These are phyloP conservation scores for Tylopilus vinaceipallidus DNA, from an alignment of 768 basidiomycete species.

Conservation along the genomic window DNA sequence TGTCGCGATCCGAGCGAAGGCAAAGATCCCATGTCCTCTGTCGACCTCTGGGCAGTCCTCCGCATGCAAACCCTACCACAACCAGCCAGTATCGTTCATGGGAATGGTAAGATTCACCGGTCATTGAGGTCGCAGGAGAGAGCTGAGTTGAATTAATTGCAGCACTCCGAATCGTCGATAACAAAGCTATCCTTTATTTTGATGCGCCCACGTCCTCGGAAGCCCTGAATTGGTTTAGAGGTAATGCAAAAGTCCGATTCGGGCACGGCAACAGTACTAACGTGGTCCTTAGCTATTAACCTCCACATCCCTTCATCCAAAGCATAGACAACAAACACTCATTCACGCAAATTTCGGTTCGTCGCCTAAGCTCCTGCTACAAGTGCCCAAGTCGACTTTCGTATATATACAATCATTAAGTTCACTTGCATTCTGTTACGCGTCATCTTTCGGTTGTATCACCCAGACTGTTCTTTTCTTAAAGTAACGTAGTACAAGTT, in stretches of 20 bases:
- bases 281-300: constrained; percentile 64
- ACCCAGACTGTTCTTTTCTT: constrained; percentile 22
- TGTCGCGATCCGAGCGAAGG: constrained; percentile 85
- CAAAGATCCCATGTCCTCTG: constrained; percentile 65
- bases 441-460: constrained; percentile 35
- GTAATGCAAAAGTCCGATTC: constrained; percentile 39
- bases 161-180: constrained; percentile 88
- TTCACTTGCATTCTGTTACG: constrained; percentile 28
- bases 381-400: constrained; percentile 22
- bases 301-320: constrained; percentile 85
- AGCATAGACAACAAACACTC: constrained; percentile 42
- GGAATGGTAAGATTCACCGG: constrained; percentile 55
- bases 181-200: constrained; percentile 89
- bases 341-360: constrained; percentile 3
- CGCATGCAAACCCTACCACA: constrained; percentile 93
- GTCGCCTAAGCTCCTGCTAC: constrained; percentile 11
- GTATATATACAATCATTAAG: constrained; percentile 39
- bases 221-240: constrained; percentile 88
- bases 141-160: constrained; percentile 7
- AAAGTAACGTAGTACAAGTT: constrained; percentile 25
- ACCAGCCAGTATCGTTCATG: constrained; percentile 87
- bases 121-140: background rate
- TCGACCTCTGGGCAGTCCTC: constrained; percentile 96
- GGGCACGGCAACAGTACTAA: constrained; percentile 3
- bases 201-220: constrained; percentile 82